Percentiles rank a stretch among this genome's conserved stretches.
Conservation (phyloP, 2,329 filamentous ascomycete genomes). For the Apiospora malaysiana region DNA sequence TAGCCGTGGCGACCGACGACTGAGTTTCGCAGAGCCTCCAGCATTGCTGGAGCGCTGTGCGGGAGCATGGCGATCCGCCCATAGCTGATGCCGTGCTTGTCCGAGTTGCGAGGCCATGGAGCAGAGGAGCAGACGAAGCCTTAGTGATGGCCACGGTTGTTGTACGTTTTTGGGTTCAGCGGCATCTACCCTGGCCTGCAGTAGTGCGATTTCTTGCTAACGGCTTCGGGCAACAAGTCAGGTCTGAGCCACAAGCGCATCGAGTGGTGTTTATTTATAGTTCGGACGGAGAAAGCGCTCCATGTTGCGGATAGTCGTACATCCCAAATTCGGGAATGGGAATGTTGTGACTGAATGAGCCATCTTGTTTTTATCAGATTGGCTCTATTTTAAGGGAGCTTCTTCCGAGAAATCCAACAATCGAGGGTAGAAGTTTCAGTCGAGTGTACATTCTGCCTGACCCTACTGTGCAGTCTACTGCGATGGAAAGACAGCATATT, state of each 20-base stretch:
- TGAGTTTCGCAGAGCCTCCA: not conserved
- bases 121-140: not conserved
- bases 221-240: not conserved
- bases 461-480: too few species aligned
- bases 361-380: too few species aligned
- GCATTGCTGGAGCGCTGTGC: not conserved
- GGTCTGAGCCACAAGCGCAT: not conserved
- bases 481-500: too few species aligned
- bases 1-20: not conserved
- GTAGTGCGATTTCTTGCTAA: not conserved
- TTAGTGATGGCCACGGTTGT: not conserved
- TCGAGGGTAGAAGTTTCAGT: too few species aligned
- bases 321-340: too few species aligned
- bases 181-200: not conserved
- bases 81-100: not conserved
- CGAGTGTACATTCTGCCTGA: too few species aligned
- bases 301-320: too few species aligned
- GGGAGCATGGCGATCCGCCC: not conserved
- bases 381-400: too few species aligned
- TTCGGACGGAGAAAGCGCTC: not conserved
- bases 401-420: too few species aligned
- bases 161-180: not conserved
- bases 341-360: too few species aligned
- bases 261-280: slow-evolving; percentile 9
- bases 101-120: not conserved